Evolutionary conservation across 257 asterid genomes (phyloP), one percentile per base, ranked within the genome.

Genomic region (Leonotis leonurus): DNA sequence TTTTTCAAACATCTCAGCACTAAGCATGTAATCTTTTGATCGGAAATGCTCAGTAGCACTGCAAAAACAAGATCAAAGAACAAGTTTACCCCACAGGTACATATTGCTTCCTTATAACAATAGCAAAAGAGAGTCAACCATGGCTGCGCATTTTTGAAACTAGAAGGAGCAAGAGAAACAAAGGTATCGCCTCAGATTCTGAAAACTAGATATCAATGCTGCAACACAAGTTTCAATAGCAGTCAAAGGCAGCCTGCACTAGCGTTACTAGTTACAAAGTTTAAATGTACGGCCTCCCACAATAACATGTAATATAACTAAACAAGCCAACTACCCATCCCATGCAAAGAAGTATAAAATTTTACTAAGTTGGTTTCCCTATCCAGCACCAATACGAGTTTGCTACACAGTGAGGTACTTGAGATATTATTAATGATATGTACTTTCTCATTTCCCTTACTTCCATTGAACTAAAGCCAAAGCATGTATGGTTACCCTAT

Each of bases 1-100:
- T 62, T 89, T 89, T 64, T 93, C 99, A 78, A 85, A 93, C 77
- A 93, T 73, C 75, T 81, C 96, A n/a, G 97, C 93, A 55, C 94
- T 78, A 46, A 76, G 83, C 67, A 72, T 73, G 68, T 80, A 85
- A 71, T 89, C 91, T 80, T 93, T 93, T 44, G 84, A 83, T 49
- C 86, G 87, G 64, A 93, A 93, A 78, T 77, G 74, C 67, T 89
- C 96, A 4, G 95, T 85, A 64, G 94, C 97, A 69, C 99, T 93
- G 88, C 70, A 63, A 58, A 62, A 57, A 46, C 58, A 53, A 37
- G 64, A 32, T 44, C 46, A 64, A 37, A 65, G 49, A 41, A 57
- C 33, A 21, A 66, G 67, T 56, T 56, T 4, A 45, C 30, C 3
- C 50, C 62, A 54, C 29, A 1, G 14, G 17, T 12, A 35, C 45